phyloP scores from a whole-genome alignment of 768 basidiomycete species.

The Myochromella boudieri region DNA sequence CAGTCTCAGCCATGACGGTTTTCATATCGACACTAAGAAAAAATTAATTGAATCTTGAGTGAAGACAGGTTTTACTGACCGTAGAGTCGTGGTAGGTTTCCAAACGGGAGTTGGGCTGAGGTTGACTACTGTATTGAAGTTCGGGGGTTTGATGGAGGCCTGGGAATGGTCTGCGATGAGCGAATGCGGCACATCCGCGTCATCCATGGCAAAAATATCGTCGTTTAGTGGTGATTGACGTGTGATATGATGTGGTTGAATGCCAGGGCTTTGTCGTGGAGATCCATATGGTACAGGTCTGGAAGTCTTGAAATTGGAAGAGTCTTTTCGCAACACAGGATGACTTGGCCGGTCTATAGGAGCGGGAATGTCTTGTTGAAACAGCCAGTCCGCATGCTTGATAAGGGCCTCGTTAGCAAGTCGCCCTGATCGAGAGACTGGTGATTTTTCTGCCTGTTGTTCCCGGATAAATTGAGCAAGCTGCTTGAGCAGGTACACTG shows the following conservation, averaged over 20 bases:
- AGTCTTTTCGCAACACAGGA: conserved; percentile 18
- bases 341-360: conserved; percentile 41
- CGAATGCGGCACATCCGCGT: conserved; percentile 43
- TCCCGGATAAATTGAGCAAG: conserved; percentile 57
- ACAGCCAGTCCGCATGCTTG: conserved; percentile 72
- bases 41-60: conserved; percentile 10
- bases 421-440: conserved; percentile 57
- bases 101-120: conserved; percentile 36
- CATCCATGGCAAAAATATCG: conserved; percentile 87
- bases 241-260: conserved; percentile 17
- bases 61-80: conserved; percentile 36
- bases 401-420: conserved; percentile 56
- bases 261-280: conserved; percentile 22
- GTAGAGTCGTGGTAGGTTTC: conserved; percentile 49
- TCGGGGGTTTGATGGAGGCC: conserved; percentile 1
- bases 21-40: conserved; percentile 77
- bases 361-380: conserved; percentile 62
- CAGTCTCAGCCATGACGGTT: conserved; percentile 77
- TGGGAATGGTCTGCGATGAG: conserved; percentile 19
- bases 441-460: conserved; percentile 66
- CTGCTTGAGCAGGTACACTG: conserved; percentile 61
- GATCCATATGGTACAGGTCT: conserved; percentile 19
- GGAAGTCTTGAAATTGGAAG: conserved; percentile 15
- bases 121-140: conserved; percentile 1
- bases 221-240: conserved; percentile 44